phyloP scores from a whole-genome alignment of 2,329 filamentous ascomycete species.

The Aspergillus terreus region DNA sequence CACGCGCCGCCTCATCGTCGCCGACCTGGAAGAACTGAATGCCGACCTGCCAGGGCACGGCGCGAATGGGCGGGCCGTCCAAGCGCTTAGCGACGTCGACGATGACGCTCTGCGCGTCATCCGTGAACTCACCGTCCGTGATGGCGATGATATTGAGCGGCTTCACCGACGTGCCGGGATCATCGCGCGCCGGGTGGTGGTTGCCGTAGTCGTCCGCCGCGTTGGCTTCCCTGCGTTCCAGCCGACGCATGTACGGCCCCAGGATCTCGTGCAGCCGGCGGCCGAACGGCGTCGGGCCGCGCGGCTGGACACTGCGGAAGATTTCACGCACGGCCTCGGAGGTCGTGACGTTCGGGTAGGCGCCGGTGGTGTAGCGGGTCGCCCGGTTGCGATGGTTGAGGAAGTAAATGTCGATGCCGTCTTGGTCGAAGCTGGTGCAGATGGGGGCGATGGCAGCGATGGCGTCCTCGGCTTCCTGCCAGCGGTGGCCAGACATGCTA shows the following conservation, averaged over 20 bases:
- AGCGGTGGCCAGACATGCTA: conserved; percentile 74
- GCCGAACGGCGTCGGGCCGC: conserved; percentile 71
- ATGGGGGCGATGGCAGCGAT: conserved; percentile 74
- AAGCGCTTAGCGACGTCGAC: conserved; percentile 65
- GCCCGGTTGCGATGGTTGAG: conserved; percentile 61
- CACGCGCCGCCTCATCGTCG: conserved; percentile 60
- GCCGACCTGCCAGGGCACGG: conserved; percentile 75
- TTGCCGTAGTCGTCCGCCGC: conserved; percentile 22
- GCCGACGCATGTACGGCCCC: conserved; percentile 62
- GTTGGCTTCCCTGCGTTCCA: conserved; percentile 51
- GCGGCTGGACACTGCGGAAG: conserved; percentile 65
- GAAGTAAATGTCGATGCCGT: conserved; percentile 91
- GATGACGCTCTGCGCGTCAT: conserved; percentile 72
- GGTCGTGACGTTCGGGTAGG: conserved; percentile 63
- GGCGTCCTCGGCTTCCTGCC: conserved; percentile 69
- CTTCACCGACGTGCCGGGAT: conserved; percentile 50
- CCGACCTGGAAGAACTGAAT: conserved; percentile 97
- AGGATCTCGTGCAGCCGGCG: conserved; percentile 68
- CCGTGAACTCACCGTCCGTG: conserved; percentile 78
- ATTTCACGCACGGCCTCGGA: conserved; percentile 60
- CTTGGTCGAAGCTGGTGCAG: conserved; percentile 71
- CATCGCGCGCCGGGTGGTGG: conserved; percentile 10
- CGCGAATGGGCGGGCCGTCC: conserved; percentile 44
- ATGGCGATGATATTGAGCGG: conserved; percentile 90
- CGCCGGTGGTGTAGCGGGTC: conserved; percentile 42